These are phyloP conservation scores for Nidularia sp. DNA, from an alignment of 768 basidiomycete species.

Conservation along the genomic window DNA sequence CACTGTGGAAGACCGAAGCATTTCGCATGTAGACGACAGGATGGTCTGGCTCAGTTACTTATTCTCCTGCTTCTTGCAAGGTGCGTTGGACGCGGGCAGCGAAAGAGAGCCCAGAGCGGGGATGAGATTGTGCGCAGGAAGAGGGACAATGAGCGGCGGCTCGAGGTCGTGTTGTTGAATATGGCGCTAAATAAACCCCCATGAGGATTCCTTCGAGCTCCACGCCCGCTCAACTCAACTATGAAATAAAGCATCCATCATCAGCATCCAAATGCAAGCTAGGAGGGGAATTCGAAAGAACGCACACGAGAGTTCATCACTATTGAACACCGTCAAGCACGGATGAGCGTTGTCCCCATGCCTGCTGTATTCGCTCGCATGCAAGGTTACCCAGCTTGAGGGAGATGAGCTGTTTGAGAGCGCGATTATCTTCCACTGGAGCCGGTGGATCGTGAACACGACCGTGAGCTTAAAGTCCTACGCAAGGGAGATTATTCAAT, in stretches of 20 bases:
- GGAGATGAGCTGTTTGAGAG: conserved; percentile 86
- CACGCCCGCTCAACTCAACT: conserved; percentile 53
- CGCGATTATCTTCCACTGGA: conserved; percentile 94
- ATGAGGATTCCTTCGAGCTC: conserved; percentile 31
- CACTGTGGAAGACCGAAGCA: conserved; percentile 39
- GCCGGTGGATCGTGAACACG: conserved; percentile 97
- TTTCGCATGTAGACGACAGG: conserved; percentile 13
- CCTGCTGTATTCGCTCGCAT: conserved; percentile 71
- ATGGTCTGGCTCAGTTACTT: conserved; percentile 51
- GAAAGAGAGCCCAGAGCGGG: conserved; percentile 31
- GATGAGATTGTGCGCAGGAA: conserved; percentile 21
- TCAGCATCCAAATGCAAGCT: too few relatives aligned
- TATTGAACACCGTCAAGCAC: conserved; percentile 94
- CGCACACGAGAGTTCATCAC: conserved; percentile 94
- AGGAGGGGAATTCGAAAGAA: conserved; percentile 6
- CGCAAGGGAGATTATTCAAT: conserved; percentile 73
- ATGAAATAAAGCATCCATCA: not conserved
- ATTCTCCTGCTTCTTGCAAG: conserved; percentile 10
- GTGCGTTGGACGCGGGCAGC: conserved; percentile 13
- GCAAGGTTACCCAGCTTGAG: conserved; percentile 81
- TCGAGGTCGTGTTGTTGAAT: conserved; percentile 64
- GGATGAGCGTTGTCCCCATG: conserved; percentile 81
- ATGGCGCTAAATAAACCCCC: conserved; percentile 17
- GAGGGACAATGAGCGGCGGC: conserved; percentile 5
- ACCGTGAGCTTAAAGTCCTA: conserved; percentile 90